Conservation (phyloP, 441 rosid genomes). For the Eutrema salsugineum region DNA sequence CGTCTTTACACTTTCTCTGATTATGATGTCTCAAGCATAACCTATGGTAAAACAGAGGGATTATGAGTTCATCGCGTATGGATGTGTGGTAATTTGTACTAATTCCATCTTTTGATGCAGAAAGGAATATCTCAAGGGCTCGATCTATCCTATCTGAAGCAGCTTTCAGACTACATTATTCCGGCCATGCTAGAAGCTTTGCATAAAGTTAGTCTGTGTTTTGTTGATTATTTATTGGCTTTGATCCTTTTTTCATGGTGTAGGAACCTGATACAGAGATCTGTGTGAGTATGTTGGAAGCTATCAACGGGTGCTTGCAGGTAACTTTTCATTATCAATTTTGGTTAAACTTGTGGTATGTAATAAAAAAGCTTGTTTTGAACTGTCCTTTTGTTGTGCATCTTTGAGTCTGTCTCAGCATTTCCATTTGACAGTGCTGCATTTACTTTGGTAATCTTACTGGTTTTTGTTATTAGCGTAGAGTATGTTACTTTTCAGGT, state of each 20-base stretch:
- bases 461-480: background rate
- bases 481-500: background rate
- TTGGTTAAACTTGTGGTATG: background rate
- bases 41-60: background rate
- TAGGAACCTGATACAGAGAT: slow-evolving; percentile 99
- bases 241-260: slow-evolving; percentile 15
- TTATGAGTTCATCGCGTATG: background rate
- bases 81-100: slow-evolving; percentile 9
- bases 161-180: slow-evolving; percentile 84
- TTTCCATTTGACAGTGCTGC: background rate
- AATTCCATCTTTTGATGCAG: slow-evolving; percentile 36
- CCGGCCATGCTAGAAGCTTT: slow-evolving; percentile 95
- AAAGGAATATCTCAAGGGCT: slow-evolving; percentile 88
- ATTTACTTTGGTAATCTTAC: background rate
- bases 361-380: background rate
- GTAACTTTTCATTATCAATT: slow-evolving; percentile 32
- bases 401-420: background rate
- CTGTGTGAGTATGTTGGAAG: slow-evolving; percentile 93
- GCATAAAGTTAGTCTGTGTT: slow-evolving; percentile 65
- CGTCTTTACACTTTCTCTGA: slow-evolving; percentile 9
- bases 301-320: slow-evolving; percentile 96
- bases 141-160: slow-evolving; percentile 84
- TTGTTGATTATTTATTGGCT: background rate
- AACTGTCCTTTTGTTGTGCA: background rate
- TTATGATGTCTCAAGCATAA: background rate